These are phyloP conservation scores for Toxoplasma gondii DNA, from an alignment of 169 alveolate species.

Conservation along the genomic window DNA sequence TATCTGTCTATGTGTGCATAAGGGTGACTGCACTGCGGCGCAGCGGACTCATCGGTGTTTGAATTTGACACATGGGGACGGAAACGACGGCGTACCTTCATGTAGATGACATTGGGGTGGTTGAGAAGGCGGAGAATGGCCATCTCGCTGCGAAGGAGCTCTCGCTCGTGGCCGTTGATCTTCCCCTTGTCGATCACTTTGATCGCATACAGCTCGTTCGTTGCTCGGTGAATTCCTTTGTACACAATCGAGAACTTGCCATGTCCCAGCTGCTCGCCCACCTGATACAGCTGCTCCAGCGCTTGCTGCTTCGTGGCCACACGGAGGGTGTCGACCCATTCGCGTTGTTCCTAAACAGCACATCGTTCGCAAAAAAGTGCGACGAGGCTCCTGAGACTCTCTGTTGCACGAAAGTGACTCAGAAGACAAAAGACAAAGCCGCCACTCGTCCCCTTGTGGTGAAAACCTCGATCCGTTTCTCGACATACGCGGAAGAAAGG, in stretches of 20 bases:
- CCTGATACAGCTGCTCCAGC: conserved; percentile 78
- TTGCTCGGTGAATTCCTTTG: conserved; percentile 79
- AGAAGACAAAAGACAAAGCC: neutral
- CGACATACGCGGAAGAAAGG: too few relatives aligned
- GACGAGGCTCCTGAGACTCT: too few relatives aligned
- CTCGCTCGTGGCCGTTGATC: conserved; percentile 83
- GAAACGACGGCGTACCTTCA: conserved; percentile 71
- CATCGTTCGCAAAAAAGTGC: too few relatives aligned
- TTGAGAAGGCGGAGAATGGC: conserved; percentile 84
- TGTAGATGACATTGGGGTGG: conserved; percentile 87
- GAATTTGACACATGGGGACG: too few relatives aligned
- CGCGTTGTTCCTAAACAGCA: conserved; percentile 44
- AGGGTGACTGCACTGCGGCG: too few relatives aligned
- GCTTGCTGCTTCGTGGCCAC: conserved; percentile 85
- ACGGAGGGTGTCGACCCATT: conserved; percentile 85
- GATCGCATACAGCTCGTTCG: conserved; percentile 85
- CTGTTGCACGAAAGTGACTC: neutral
- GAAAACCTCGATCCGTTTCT: too few relatives aligned
- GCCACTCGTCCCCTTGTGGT: too few relatives aligned
- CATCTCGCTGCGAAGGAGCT: conserved; percentile 86
- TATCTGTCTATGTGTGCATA: too few relatives aligned
- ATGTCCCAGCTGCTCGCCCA: conserved; percentile 66
- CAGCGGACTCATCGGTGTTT: too few relatives aligned
- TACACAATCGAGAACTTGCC: conserved; percentile 86
- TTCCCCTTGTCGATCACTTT: conserved; percentile 85